phyloP scores from a whole-genome alignment of 805 yeast species.

The Schwanniomyces polymorphus region DNA sequence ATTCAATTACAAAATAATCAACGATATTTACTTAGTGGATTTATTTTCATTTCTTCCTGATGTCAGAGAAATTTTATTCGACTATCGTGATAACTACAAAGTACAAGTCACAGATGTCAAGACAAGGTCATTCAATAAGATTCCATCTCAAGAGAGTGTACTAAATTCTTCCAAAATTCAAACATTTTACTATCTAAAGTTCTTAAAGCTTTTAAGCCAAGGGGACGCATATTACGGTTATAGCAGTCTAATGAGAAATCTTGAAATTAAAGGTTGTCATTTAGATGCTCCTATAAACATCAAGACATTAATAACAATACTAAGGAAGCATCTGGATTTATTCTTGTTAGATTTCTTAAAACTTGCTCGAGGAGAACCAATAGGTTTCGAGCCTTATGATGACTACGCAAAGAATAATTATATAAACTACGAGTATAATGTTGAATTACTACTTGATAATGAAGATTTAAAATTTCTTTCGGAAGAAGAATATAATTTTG shows the following conservation, averaged over 20 bases:
- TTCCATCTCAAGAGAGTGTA: slow-evolving; percentile 54
- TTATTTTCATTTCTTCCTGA: slow-evolving; percentile 19
- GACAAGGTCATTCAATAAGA: slow-evolving; percentile 45
- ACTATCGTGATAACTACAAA: slow-evolving; percentile 11
- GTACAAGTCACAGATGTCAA: slow-evolving; percentile 51
- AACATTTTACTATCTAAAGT: slow-evolving; percentile 55
- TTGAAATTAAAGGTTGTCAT: slow-evolving; percentile 46
- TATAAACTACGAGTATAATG: neutral
- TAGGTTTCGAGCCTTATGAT: slow-evolving; percentile 46
- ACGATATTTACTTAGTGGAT: slow-evolving; percentile 25
- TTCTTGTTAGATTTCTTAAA: slow-evolving; percentile 43
- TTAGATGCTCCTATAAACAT: slow-evolving; percentile 50
- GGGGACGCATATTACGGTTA: slow-evolving; percentile 32
- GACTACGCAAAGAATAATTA: slow-evolving; percentile 4
- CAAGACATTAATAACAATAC: slow-evolving; percentile 35
- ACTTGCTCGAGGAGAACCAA: slow-evolving; percentile 45
- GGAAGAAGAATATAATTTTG: slow-evolving; percentile 17
- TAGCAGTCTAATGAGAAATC: slow-evolving; percentile 45
- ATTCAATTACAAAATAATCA: slow-evolving; percentile 8
- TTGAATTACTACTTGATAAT: slow-evolving; percentile 3
- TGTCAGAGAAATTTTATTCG: slow-evolving; percentile 10
- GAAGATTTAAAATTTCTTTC: slow-evolving; percentile 9
- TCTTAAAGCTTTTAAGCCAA: slow-evolving; percentile 39
- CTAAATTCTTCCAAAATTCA: slow-evolving; percentile 54
- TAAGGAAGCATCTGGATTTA: slow-evolving; percentile 33